Evolutionary conservation across 192 early-diverging fungal species (phyloP), one percentile per base, ranked within the genome.

Genomic region (Coemansia sp.): DNA sequence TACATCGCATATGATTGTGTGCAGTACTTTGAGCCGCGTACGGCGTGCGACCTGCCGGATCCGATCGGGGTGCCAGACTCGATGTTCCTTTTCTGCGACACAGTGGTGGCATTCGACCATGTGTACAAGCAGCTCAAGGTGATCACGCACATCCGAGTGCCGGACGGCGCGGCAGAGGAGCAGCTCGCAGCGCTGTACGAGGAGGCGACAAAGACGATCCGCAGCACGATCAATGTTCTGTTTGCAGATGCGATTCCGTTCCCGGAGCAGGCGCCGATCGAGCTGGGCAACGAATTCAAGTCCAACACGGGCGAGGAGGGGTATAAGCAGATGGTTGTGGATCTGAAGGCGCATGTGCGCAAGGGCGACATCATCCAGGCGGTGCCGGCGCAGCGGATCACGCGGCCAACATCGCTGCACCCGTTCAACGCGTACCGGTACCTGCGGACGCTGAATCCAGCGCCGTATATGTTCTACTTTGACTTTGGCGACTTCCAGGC

Each of bases 381-480:
- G 0, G 97, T 99, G 2, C 96, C 96, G 1, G 92, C 91, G 0
- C 97, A 97, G 75, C 83, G 97, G 34, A 79, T 98, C 59, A 85
- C 88, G 25, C 93, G 92, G 42, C 84, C 84, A 15, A 98, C 97
- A 10, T 70, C 87, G 4, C 73, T 99, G 42, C 93, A 99, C 75
- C 96, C 97, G 11, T 98, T 99, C 82, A 99, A 99, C 73, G 94
- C 95, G 25, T 99, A 99, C 81, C 86, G 97, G 37, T 89, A 95
- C 58, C 82, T 99, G 59, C 85, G 97, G 53, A 92, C 89, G 19
- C 78, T 98, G 50, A 99, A 98, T 69, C 97, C 97, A n/a, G 97
- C 95, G 7, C 97, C 97, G 20, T 99, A 99, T 77, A 96, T 99
- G 95, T 99, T 99, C 72, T 99, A 98, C 74, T 85, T 99, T 64